A percentile compares a stretch with the other conserved stretches of the same genome.
Evolutionary conservation across 208 protist species (phyloP).

Genomic region (Tritrichomonas musculus): DNA sequence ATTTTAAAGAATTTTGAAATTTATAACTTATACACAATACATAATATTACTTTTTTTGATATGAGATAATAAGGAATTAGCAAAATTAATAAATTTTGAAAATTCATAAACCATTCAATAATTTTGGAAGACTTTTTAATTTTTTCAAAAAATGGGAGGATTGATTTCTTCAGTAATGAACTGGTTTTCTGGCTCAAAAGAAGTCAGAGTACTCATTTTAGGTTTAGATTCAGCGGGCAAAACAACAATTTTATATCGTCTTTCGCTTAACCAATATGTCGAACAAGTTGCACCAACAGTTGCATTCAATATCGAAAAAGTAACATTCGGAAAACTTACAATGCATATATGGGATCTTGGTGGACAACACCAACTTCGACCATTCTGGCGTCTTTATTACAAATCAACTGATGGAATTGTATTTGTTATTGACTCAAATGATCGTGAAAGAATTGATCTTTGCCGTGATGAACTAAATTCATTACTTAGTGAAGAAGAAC

Average conservation of each 20-base stretch:
- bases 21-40: too few relatives aligned
- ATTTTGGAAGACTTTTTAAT: too few relatives aligned
- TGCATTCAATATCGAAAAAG: conserved; percentile 21
- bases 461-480: conserved; percentile 31
- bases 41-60: too few relatives aligned
- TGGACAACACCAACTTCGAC: conserved; percentile 82
- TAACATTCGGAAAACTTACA: not conserved
- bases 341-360: conserved; percentile 61
- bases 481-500: conserved; percentile 27
- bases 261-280: not conserved
- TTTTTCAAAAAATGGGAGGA: conserved; percentile 30
- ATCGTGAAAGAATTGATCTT: conserved; percentile 68
- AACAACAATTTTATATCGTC: conserved; percentile 27
- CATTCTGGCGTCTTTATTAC: conserved; percentile 88
- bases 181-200: not conserved
- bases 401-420: conserved; percentile 81
- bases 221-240: conserved; percentile 1
- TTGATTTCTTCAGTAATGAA: not conserved
- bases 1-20: too few relatives aligned
- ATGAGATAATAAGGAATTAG: too few relatives aligned
- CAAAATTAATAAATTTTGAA: too few relatives aligned
- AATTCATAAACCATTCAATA: too few relatives aligned
- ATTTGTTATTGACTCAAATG: conserved; percentile 88
- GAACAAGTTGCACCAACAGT: conserved; percentile 21
- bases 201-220: not conserved